Conservation (phyloP, 805 yeast genomes). For the Barnettozyma botsteinii region DNA sequence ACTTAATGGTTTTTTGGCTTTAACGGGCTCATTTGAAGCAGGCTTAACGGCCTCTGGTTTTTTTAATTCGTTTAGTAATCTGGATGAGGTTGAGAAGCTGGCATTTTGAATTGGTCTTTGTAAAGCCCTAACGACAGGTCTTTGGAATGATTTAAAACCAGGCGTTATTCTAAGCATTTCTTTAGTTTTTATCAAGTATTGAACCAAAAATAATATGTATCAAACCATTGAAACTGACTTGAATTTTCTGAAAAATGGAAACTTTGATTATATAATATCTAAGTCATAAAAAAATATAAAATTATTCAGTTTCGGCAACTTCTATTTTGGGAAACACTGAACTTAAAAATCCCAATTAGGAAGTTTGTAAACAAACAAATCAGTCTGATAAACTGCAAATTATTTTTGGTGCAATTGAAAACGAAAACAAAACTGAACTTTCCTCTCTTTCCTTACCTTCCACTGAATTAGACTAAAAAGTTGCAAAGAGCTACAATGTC, state of each 20-base stretch:
- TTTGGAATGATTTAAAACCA: background rate
- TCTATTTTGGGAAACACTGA: background rate
- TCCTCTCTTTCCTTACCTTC: background rate
- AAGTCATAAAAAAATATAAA: too few relatives aligned
- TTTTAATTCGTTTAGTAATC: conserved; percentile 13
- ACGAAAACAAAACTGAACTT: background rate
- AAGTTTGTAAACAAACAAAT: conserved; percentile 18
- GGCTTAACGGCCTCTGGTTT: conserved; percentile 7
- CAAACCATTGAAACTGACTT: too few relatives aligned
- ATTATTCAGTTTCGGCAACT: conserved; percentile 2
- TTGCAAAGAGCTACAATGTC: conserved; percentile 18
- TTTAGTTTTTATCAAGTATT: too few relatives aligned
- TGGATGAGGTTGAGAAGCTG: conserved; percentile 16
- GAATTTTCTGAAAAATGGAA: too few relatives aligned
- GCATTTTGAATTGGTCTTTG: background rate
- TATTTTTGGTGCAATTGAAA: too few relatives aligned
- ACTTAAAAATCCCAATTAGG: conserved; percentile 16
- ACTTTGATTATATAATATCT: too few relatives aligned
- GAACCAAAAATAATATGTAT: too few relatives aligned
- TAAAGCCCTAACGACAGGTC: background rate
- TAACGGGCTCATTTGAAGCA: conserved; percentile 4
- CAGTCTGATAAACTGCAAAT: too few relatives aligned
- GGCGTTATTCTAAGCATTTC: conserved; percentile 1
- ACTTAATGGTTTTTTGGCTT: conserved; percentile 59
- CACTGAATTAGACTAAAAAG: background rate